These are phyloP conservation scores for Xerocomellus amylosporus DNA, from an alignment of 768 basidiomycete species.

Conservation along the genomic window DNA sequence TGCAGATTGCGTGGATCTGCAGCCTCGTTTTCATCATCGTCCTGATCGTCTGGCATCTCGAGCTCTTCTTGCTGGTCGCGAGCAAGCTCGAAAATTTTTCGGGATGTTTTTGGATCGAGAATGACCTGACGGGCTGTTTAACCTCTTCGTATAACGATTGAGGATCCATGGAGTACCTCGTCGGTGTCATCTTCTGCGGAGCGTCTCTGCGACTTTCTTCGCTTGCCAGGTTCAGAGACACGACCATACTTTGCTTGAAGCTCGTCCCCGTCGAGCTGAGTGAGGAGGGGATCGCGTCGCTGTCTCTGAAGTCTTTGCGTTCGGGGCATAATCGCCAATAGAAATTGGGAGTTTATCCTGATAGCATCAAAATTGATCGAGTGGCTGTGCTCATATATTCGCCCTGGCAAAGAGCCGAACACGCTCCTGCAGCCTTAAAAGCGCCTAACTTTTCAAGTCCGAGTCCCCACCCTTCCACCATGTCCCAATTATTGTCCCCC, in stretches of 20 bases:
- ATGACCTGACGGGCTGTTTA: conserved; percentile 46
- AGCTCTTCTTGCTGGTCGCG: conserved; percentile 91
- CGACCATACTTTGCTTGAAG: conserved; percentile 73
- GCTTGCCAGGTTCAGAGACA: conserved; percentile 70
- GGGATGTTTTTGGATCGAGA: conserved; percentile 78
- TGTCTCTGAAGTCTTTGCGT: conserved; percentile 52
- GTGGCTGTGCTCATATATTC: conserved; percentile 13
- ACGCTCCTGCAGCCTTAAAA: not conserved
- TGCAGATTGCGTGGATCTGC: conserved; percentile 28
- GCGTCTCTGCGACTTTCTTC: conserved; percentile 56
- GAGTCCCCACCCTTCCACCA: conserved; percentile 1
- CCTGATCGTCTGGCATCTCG: conserved; percentile 58
- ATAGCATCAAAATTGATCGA: not conserved
- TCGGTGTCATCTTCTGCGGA: conserved; percentile 50
- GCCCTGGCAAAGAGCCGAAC: too few species aligned
- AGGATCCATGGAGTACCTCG: conserved; percentile 44
- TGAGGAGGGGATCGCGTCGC: conserved; percentile 84
- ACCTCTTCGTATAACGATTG: not conserved
- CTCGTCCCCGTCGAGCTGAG: conserved; percentile 82
- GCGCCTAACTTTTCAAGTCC: not conserved
- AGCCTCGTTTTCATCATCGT: conserved; percentile 37
- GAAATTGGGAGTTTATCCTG: not conserved
- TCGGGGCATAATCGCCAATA: conserved; percentile 57
- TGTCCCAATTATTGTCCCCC: conserved; percentile 24
- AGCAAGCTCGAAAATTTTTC: conserved; percentile 88